Conservation (phyloP, 306 rosid genomes). For the Parietaria judaica region DNA sequence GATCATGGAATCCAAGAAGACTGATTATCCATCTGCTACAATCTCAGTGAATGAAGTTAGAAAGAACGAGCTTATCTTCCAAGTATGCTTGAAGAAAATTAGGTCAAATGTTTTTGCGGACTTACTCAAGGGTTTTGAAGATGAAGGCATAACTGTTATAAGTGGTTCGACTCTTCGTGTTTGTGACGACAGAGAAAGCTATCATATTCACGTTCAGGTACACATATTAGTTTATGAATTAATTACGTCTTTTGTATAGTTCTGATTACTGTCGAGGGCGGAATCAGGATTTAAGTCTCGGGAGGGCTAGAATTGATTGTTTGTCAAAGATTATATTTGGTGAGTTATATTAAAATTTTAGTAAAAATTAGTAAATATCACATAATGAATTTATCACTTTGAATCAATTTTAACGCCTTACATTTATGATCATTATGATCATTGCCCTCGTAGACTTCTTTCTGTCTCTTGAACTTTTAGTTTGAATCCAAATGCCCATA, state of each 20-base stretch:
- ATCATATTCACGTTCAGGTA: slow-evolving; percentile 5
- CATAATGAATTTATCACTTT: too few relatives aligned
- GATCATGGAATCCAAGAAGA: neutral
- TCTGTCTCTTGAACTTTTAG: too few relatives aligned
- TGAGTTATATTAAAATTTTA: too few relatives aligned
- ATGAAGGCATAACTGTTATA: neutral
- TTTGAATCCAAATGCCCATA: too few relatives aligned
- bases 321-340: too few relatives aligned
- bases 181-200: slow-evolving; percentile 12
- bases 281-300: too few relatives aligned
- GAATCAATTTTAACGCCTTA: too few relatives aligned
- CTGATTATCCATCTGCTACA: neutral
- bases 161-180: slow-evolving; percentile 7
- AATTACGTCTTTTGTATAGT: neutral
- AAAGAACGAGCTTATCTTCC: slow-evolving; percentile 1
- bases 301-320: too few relatives aligned
- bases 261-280: neutral
- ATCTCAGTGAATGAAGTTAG: slow-evolving; percentile 1
- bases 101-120: neutral
- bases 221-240: neutral
- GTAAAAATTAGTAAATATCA: too few relatives aligned
- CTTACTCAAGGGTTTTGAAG: neutral
- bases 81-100: neutral
- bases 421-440: too few relatives aligned
- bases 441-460: too few relatives aligned